A percentile compares a stretch with the other conserved stretches of the same genome.
Conservation (phyloP, 2,329 filamentous ascomycete species). For the Huntiella decipiens region DNA sequence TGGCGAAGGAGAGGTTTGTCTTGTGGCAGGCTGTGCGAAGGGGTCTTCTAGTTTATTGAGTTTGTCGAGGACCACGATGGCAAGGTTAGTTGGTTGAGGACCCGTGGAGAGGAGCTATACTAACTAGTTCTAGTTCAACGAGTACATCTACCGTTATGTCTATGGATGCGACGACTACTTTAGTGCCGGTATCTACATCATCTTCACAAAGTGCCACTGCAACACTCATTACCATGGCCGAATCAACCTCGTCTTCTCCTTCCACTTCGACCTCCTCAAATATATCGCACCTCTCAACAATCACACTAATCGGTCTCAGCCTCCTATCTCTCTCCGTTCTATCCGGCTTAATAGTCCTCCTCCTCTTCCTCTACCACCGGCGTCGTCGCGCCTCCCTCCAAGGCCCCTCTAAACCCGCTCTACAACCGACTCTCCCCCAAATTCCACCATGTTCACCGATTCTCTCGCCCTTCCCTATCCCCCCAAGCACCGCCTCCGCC, state of each 20-base stretch:
- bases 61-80: background rate
- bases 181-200: background rate
- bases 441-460: background rate
- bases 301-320: background rate
- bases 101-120: background rate
- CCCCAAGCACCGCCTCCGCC: background rate
- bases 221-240: background rate
- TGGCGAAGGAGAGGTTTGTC: conserved; percentile 7
- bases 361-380: background rate
- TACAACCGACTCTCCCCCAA: background rate
- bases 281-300: background rate
- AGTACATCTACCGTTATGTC: background rate
- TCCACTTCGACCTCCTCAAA: background rate
- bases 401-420: background rate
- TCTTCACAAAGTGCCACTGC: background rate
- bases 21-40: conserved; percentile 6
- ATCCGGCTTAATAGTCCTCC: background rate
- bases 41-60: background rate
- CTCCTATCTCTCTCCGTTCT: background rate
- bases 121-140: background rate
- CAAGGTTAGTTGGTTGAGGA: background rate
- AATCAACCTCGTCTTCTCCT: background rate
- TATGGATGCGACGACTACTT: background rate
- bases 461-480: background rate
- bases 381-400: background rate